phyloP scores from a whole-genome alignment of 495 filamentous ascomycete species.

The Penicillium longicatenatum region DNA sequence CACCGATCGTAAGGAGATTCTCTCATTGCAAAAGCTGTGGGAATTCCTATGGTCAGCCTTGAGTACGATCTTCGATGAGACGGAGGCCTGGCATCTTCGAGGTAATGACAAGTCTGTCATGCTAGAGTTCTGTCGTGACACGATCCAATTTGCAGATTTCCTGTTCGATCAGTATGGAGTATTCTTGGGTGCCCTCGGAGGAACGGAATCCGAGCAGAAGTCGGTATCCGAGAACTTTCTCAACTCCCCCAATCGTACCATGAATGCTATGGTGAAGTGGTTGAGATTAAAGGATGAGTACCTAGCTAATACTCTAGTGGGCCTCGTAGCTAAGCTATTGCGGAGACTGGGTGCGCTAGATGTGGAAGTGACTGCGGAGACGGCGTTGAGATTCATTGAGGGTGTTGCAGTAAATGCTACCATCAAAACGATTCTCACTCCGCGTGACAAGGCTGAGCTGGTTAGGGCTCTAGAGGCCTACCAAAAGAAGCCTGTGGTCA shows the following conservation, averaged over 20 bases:
- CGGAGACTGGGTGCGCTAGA: constrained; percentile 67
- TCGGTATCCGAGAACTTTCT: constrained; percentile 45
- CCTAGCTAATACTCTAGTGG: constrained; percentile 73
- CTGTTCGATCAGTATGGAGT: constrained; percentile 82
- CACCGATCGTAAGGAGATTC: constrained; percentile 59
- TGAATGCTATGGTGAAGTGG: constrained; percentile 76
- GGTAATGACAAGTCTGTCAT: constrained; percentile 70
- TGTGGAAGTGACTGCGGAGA: constrained; percentile 62
- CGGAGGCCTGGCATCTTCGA: constrained; percentile 73
- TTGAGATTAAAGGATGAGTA: constrained; percentile 81
- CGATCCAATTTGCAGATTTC: constrained; percentile 87
- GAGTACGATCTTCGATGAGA: constrained; percentile 77
- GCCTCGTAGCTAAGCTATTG: constrained; percentile 69
- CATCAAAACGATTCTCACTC: constrained; percentile 70
- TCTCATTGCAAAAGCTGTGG: constrained; percentile 76
- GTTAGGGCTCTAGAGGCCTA: constrained; percentile 78
- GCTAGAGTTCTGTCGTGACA: constrained; percentile 90
- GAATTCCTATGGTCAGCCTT: constrained; percentile 75
- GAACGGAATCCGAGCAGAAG: constrained; percentile 41
- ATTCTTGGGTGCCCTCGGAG: constrained; percentile 65
- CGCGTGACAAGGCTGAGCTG: constrained; percentile 79
- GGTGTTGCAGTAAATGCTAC: constrained; percentile 57
- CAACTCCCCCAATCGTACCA: constrained; percentile 63
- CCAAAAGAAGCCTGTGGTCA: constrained; percentile 56
- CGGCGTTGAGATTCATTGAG: constrained; percentile 64